Percentiles rank a stretch among this genome's conserved stretches.
These are phyloP conservation scores for Dendrocalamus sinicus DNA, from an alignment of 176 grass and related monocot species.

Conservation along the genomic window DNA sequence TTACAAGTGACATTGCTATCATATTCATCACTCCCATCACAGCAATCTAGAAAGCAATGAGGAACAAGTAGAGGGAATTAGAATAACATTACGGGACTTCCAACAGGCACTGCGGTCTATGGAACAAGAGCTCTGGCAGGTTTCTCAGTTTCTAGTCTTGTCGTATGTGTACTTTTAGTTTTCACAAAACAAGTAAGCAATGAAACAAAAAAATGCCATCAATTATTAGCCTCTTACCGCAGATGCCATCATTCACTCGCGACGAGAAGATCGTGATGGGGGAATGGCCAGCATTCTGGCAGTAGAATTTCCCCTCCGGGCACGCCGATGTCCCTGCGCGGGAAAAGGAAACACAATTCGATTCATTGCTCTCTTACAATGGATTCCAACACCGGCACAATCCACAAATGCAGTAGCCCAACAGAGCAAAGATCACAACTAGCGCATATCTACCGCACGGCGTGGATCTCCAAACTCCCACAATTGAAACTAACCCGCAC, in stretches of 20 bases:
- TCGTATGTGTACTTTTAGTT: neutral
- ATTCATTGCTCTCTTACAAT: neutral
- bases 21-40: slow-evolving; percentile 97
- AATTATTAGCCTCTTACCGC: slow-evolving; percentile 61
- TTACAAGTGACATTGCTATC: slow-evolving; percentile 69
- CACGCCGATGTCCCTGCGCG: slow-evolving; percentile 87
- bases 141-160: neutral
- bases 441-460: neutral
- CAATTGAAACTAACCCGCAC: slow-evolving; percentile 24
- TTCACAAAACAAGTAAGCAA: slow-evolving; percentile 7
- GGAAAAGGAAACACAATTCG: slow-evolving; percentile 30
- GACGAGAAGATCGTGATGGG: slow-evolving; percentile 84
- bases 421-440: slow-evolving; percentile 1
- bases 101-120: neutral
- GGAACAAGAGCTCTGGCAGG: neutral
- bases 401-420: neutral
- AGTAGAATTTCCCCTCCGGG: slow-evolving; percentile 97
- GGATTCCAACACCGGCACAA: neutral
- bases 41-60: slow-evolving; percentile 69
- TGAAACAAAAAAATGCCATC: neutral
- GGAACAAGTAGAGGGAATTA: neutral
- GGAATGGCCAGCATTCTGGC: slow-evolving; percentile 74
- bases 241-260: slow-evolving; percentile 90
- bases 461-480: slow-evolving; percentile 1
- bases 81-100: neutral